Percentiles rank a stretch among this genome's conserved stretches.
Conservation (phyloP, 2,329 filamentous ascomycete species). For the Trichophyton equinum region DNA sequence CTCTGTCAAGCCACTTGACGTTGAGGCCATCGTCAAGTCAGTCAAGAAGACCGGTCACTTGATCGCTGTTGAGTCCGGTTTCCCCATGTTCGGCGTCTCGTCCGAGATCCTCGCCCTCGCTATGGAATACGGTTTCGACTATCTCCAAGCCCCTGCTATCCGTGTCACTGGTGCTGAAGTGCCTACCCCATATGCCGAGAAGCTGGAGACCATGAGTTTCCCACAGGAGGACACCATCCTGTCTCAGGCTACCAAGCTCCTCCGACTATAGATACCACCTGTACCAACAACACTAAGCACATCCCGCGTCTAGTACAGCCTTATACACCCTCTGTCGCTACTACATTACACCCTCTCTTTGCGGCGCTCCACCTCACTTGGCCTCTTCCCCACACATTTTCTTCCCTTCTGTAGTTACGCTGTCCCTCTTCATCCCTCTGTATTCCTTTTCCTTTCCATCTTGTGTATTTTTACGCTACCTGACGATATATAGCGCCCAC, state of each 20-base stretch:
- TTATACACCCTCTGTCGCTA: neutral
- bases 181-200: conserved; percentile 85
- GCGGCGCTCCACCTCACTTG: neutral
- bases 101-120: conserved; percentile 86
- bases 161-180: conserved; percentile 95
- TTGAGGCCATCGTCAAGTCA: conserved; percentile 89
- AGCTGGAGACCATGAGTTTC: conserved; percentile 91
- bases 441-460: neutral
- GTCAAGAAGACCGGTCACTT: conserved; percentile 97
- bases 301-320: neutral
- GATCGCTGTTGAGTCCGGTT: conserved; percentile 86
- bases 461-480: conserved; percentile 9
- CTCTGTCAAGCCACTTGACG: conserved; percentile 89
- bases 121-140: conserved; percentile 98
- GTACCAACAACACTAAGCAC: neutral
- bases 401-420: neutral
- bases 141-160: conserved; percentile 84
- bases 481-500: conserved; percentile 9
- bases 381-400: neutral
- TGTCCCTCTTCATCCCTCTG: neutral
- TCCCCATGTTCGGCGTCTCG: conserved; percentile 85
- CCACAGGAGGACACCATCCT: conserved; percentile 80
- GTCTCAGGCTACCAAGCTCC: conserved; percentile 76
- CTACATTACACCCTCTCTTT: neutral
- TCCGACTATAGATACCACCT: conserved; percentile 50